Evolutionary conservation across 2,329 filamentous ascomycete species (phyloP), one percentile per base, ranked within the genome.

Genomic region (Fusarium pseudonygamai): DNA sequence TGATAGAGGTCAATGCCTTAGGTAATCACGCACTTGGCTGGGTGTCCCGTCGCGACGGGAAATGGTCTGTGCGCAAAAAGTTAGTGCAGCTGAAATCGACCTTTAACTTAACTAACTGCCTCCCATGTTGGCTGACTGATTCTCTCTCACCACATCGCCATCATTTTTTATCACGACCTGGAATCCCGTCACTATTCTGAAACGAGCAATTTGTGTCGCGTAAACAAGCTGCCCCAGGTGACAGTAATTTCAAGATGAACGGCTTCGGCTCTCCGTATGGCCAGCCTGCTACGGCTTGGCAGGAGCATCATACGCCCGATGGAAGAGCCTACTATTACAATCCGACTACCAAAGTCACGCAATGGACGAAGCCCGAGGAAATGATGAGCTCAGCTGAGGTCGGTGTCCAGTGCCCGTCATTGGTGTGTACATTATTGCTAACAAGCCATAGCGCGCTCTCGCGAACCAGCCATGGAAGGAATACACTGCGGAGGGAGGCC

Each of bases 321-420:
- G 96, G 95, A 73, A 91, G 93, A 75, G 87, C 91, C 52, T 99
- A 99, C 83, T 99, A 97, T 82, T 97, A 95, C 86, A 97, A 99
- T 81, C 85, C 91, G 18, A 84, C 90, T 69, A 97, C 95, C 22
- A 97, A 97, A 80, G 90, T 88, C 72, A 98, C 96, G 37, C 93
- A 95, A 88, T 99, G 96, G 96, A 92, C 91, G 45, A 98, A 98
- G 84, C 97, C 96, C 8, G 89, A 93, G 79, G 96, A 97, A 50
- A 86, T 97, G 83, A 95, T 97, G 93, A 92, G 89, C 28, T 89
- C 90, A 12, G 90, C 91, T 58, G 95, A 97, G 90, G 94, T 95
- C 84, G 73, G 83, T 75, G 20, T 52, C 2, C 7, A 11, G 24
- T 24, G 7, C 34, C n/a, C n/a, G 43, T 9, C 10, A 43, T 18